A percentile compares a stretch with the other conserved stretches of the same genome.
Conservation (phyloP, 768 basidiomycete genomes). For the Candolleomyces eurysporus region DNA sequence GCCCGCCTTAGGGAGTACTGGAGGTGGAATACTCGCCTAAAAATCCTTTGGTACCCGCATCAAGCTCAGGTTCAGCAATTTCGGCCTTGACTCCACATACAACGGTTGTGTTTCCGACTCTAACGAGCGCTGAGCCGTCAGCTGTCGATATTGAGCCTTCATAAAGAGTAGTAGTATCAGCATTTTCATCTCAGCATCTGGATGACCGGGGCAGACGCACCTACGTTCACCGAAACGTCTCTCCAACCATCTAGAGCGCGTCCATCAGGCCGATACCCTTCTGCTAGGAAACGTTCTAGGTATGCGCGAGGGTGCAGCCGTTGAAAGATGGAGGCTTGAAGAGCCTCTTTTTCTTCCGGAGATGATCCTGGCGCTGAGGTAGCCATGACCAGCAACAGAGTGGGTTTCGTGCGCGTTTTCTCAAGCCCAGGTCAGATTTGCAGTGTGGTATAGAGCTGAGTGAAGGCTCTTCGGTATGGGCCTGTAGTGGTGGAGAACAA, state of each 20-base stretch:
- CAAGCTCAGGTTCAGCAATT: constrained; percentile 85
- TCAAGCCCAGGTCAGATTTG: too few species aligned
- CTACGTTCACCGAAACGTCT: constrained; percentile 74
- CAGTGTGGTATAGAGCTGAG: too few species aligned
- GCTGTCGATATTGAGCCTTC: constrained; percentile 93
- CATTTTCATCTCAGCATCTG: not conserved
- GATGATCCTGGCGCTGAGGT: constrained; percentile 6
- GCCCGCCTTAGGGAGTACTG: too few species aligned
- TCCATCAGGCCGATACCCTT: constrained; percentile 82
- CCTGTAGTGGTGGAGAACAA: too few species aligned
- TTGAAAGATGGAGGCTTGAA: constrained; percentile 68
- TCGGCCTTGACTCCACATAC: constrained; percentile 97
- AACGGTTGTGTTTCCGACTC: constrained; percentile 90
- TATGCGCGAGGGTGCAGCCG: constrained; percentile 88
- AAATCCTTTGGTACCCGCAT: constrained; percentile 73
- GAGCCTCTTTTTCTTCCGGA: constrained; percentile 31
- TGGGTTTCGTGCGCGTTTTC: too few species aligned
- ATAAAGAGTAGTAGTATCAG: not conserved
- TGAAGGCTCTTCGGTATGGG: too few species aligned
- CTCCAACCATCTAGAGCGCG: constrained; percentile 69
- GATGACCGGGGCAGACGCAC: constrained; percentile 46
- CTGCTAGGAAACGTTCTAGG: constrained; percentile 79
- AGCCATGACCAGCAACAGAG: too few species aligned
- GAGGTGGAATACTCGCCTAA: constrained; percentile 53
- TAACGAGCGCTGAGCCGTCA: constrained; percentile 87